These are phyloP conservation scores for Boletus patriciae DNA, from an alignment of 768 basidiomycete genomes.

Conservation along the genomic window DNA sequence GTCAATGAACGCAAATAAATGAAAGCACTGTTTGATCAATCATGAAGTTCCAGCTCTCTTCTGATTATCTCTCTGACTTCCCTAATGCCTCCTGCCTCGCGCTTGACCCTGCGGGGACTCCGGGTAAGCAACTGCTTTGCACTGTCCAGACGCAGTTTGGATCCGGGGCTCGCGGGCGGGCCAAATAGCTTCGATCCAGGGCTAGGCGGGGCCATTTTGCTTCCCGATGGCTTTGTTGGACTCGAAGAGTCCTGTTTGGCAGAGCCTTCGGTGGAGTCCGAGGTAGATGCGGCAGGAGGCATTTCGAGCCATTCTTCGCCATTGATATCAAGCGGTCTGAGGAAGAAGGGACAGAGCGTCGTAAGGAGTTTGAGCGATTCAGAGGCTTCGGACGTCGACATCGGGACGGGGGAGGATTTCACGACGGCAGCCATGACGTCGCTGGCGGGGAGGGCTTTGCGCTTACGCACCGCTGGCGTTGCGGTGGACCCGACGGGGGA, in stretches of 20 bases:
- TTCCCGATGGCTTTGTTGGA: slow-evolving; percentile 38
- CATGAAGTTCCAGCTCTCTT: slow-evolving; percentile 70
- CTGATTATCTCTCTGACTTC: slow-evolving; percentile 82
- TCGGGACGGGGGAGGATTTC: slow-evolving; percentile 80
- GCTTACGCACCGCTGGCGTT: slow-evolving; percentile 61
- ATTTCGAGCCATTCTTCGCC: slow-evolving; percentile 57
- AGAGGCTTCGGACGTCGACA: slow-evolving; percentile 73
- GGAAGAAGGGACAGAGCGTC: slow-evolving; percentile 77
- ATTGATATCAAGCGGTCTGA: slow-evolving; percentile 59
- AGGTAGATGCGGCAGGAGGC: slow-evolving; percentile 31
- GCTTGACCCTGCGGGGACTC: slow-evolving; percentile 71
- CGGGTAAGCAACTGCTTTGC: slow-evolving; percentile 60
- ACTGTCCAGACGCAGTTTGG: slow-evolving; percentile 54
- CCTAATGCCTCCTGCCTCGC: slow-evolving; percentile 70
- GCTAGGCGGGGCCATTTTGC: slow-evolving; percentile 31
- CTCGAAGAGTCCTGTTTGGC: slow-evolving; percentile 24
- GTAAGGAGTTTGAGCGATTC: slow-evolving; percentile 70
- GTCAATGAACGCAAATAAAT: slow-evolving; percentile 22
- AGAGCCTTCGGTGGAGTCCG: slow-evolving; percentile 13
- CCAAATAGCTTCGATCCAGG: slow-evolving; percentile 39
- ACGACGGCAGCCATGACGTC: slow-evolving; percentile 70
- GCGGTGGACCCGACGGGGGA: slow-evolving; percentile 53
- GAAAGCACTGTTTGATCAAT: slow-evolving; percentile 38
- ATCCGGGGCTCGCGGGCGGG: slow-evolving; percentile 50
- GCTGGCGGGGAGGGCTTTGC: slow-evolving; percentile 63